Percentiles rank a stretch among this genome's conserved stretches.
These are phyloP conservation scores for Cyberlindnera mycetangii DNA, from an alignment of 805 yeast genomes.

Conservation along the genomic window DNA sequence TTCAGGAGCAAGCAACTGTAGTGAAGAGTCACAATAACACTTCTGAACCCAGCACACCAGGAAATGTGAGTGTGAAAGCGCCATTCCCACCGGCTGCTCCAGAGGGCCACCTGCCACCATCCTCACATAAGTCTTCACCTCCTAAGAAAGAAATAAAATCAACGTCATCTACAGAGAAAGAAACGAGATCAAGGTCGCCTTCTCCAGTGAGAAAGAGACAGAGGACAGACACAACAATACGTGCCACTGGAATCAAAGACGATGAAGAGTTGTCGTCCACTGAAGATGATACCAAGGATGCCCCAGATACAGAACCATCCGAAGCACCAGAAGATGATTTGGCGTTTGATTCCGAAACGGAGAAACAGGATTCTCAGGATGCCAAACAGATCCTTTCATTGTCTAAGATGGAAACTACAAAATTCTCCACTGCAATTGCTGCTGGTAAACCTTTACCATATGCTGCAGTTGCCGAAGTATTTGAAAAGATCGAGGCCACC, in stretches of 20 bases:
- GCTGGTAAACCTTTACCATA: slow-evolving; percentile 31
- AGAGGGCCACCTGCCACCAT: too few species aligned
- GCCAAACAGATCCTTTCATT: slow-evolving; percentile 23
- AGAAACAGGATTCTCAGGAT: slow-evolving; percentile 23
- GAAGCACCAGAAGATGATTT: slow-evolving; percentile 19
- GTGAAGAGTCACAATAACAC: too few species aligned
- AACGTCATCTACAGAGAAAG: slow-evolving; percentile 2
- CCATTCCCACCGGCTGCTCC: too few species aligned
- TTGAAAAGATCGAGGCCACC: slow-evolving; percentile 75
- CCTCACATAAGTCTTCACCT: too few species aligned
- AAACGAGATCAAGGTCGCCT: slow-evolving; percentile 1
- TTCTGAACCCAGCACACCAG: too few species aligned
- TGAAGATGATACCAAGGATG: neutral
- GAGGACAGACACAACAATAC: neutral
- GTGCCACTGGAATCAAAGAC: neutral
- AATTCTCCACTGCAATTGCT: slow-evolving; percentile 6
- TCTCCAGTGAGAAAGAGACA: slow-evolving; percentile 13
- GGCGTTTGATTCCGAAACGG: slow-evolving; percentile 25
- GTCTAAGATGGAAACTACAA: slow-evolving; percentile 12
- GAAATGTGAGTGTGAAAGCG: too few species aligned
- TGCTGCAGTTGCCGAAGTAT: slow-evolving; percentile 51
- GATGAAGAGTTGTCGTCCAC: neutral
- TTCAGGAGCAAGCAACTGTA: neutral
- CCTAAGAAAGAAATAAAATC: neutral
- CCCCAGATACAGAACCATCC: slow-evolving; percentile 1